A percentile compares a stretch with the other conserved stretches of the same genome.
Conservation (phyloP, 208 protist species). For the Herpetomonas muscarum region DNA sequence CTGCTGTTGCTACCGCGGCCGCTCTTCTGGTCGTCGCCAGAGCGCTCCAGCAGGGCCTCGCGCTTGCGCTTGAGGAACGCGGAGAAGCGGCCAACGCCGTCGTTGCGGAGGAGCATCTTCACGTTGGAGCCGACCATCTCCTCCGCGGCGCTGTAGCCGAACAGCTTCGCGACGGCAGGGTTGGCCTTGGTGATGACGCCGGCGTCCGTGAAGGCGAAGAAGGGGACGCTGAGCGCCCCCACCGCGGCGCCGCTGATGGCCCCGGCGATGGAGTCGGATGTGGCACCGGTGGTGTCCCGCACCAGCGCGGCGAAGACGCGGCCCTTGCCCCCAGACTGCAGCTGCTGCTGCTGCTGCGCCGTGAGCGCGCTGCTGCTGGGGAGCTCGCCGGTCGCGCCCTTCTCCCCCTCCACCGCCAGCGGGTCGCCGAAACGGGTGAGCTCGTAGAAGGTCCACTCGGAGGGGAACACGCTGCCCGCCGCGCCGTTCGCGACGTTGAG, state of each 20-base stretch:
- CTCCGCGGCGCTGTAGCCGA: conserved; percentile 13
- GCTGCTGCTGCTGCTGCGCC: not conserved
- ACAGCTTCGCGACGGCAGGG: conserved; percentile 5
- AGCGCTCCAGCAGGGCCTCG: not conserved
- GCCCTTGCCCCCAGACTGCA: not conserved
- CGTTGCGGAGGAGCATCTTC: conserved; percentile 17
- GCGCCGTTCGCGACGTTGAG: not conserved
- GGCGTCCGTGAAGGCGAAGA: conserved; percentile 7
- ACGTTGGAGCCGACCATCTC: conserved; percentile 14
- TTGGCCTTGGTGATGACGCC: conserved; percentile 17
- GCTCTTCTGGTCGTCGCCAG: not conserved
- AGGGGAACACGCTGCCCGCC: conserved; percentile 7
- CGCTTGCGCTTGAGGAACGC: not conserved
- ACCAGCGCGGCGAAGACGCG: conserved; percentile 11
- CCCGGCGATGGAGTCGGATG: conserved; percentile 3
- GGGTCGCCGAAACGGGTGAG: not conserved
- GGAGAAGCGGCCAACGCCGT: conserved; percentile 2
- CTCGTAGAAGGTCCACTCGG: conserved; percentile 13
- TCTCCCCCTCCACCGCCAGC: not conserved
- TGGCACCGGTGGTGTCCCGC: conserved; percentile 6
- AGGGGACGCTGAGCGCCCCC: conserved; percentile 1
- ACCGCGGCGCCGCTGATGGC: conserved; percentile 9
- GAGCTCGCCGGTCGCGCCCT: no score
- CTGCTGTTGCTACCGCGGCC: not conserved
- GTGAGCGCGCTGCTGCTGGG: no score